Conservation (phyloP, 2,329 filamentous ascomycete genomes). For the Claviceps pazoutovae region DNA sequence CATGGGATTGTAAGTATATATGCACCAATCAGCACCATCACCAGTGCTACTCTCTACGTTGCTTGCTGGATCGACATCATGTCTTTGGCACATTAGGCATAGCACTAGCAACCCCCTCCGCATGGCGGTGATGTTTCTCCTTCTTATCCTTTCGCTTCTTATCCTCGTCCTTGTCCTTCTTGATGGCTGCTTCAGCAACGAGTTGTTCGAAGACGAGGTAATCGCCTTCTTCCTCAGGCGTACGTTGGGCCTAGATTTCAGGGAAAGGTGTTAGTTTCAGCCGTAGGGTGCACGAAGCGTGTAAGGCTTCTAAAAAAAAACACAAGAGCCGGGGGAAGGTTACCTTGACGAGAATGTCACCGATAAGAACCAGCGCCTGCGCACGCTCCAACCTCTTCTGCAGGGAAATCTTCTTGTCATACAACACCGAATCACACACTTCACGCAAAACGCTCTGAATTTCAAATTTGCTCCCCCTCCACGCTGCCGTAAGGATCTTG, state of each 20-base stretch:
- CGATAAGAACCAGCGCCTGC: slow-evolving; percentile 75
- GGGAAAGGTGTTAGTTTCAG: too few relatives aligned
- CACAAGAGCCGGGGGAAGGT: neutral
- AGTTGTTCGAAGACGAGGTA: slow-evolving; percentile 98
- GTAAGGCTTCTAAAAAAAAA: neutral
- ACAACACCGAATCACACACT: slow-evolving; percentile 79
- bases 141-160: slow-evolving; percentile 44
- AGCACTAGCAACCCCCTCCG: slow-evolving; percentile 14
- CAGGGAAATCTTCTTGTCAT: slow-evolving; percentile 63
- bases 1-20: too few relatives aligned
- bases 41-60: too few relatives aligned
- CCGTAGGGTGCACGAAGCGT: too few relatives aligned
- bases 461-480: slow-evolving; percentile 93
- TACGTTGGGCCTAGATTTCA: slow-evolving; percentile 56
- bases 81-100: slow-evolving; percentile 14
- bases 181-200: slow-evolving; percentile 88
- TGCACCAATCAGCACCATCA: too few relatives aligned
- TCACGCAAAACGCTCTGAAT: slow-evolving; percentile 92
- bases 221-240: slow-evolving; percentile 92
- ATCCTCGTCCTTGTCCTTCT: slow-evolving; percentile 81
- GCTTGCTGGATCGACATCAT: neutral
- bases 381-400: slow-evolving; percentile 83
- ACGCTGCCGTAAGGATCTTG: slow-evolving; percentile 94
- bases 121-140: slow-evolving; percentile 23
- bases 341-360: slow-evolving; percentile 82